These are phyloP conservation scores for Inga laurina DNA, from an alignment of 306 rosid species.

Conservation along the genomic window DNA sequence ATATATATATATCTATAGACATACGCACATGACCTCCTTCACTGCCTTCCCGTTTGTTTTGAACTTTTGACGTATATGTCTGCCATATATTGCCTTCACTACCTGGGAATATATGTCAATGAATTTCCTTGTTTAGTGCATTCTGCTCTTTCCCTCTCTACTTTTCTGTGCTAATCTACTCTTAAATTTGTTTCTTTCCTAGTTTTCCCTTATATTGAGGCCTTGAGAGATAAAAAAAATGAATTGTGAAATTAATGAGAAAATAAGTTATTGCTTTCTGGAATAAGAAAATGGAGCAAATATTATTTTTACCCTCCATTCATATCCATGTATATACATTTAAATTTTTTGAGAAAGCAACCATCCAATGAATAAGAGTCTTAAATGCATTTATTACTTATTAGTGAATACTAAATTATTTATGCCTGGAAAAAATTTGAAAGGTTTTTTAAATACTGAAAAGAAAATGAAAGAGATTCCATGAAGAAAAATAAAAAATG, in stretches of 20 bases:
- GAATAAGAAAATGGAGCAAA: neutral
- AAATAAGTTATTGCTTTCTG: neutral
- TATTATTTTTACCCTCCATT: neutral
- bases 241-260: neutral
- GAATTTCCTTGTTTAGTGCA: neutral
- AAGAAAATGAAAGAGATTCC: neutral
- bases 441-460: too few species aligned
- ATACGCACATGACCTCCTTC: neutral
- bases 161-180: neutral
- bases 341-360: neutral
- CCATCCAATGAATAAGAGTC: neutral
- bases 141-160: too few species aligned
- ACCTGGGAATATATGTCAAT: neutral
- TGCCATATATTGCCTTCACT: neutral
- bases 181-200: neutral
- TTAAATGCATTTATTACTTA: neutral
- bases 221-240: neutral
- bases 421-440: neutral
- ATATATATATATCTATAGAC: too few species aligned
- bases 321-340: too few species aligned
- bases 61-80: neutral
- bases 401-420: neutral
- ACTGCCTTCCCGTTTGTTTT: neutral
- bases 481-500: neutral
- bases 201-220: neutral